Evolutionary conservation across 2,329 filamentous ascomycete genomes (phyloP).

Genomic region (Fonsecaea multimorphosa): DNA sequence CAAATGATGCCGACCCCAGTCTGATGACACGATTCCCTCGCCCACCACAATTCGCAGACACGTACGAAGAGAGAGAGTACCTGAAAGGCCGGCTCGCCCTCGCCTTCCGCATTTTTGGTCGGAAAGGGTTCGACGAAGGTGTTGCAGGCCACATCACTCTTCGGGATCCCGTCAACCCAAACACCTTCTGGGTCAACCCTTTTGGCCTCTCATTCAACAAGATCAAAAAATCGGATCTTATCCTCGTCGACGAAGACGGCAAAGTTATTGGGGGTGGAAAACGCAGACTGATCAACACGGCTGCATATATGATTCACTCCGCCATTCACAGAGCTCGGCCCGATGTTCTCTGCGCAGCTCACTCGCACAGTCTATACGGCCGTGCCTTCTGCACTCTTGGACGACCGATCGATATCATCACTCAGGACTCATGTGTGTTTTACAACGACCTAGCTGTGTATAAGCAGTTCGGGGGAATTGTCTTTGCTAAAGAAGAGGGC

Average conservation of each 20-base stretch:
- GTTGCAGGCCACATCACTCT: slow-evolving; percentile 64
- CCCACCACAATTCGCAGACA: slow-evolving; percentile 28
- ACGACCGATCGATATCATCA: slow-evolving; percentile 53
- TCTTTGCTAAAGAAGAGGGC: slow-evolving; percentile 48
- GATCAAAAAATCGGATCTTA: slow-evolving; percentile 57
- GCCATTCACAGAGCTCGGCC: slow-evolving; percentile 62
- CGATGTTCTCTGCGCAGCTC: slow-evolving; percentile 61
- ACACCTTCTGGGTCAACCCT: slow-evolving; percentile 57
- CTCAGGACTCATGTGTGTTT: slow-evolving; percentile 54
- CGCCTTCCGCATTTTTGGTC: slow-evolving; percentile 57
- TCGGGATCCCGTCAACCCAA: slow-evolving; percentile 59
- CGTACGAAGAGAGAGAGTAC: slow-evolving; percentile 49
- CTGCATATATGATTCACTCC: slow-evolving; percentile 54
- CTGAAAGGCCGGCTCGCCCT: slow-evolving; percentile 54
- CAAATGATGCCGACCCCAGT: too few relatives aligned
- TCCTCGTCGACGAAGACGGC: slow-evolving; percentile 67
- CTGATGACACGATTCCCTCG: background rate
- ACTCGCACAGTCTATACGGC: slow-evolving; percentile 62
- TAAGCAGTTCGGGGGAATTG: slow-evolving; percentile 45
- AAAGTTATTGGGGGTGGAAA: slow-evolving; percentile 68
- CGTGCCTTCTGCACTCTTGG: slow-evolving; percentile 51
- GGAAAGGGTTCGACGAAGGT: slow-evolving; percentile 57
- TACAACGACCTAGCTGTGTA: slow-evolving; percentile 42
- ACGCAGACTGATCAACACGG: slow-evolving; percentile 54
- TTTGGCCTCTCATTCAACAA: slow-evolving; percentile 39